Base-by-base conservation (phyloP, 2,329 filamentous ascomycete species). In the Chrysoporthe puriensis region DNA sequence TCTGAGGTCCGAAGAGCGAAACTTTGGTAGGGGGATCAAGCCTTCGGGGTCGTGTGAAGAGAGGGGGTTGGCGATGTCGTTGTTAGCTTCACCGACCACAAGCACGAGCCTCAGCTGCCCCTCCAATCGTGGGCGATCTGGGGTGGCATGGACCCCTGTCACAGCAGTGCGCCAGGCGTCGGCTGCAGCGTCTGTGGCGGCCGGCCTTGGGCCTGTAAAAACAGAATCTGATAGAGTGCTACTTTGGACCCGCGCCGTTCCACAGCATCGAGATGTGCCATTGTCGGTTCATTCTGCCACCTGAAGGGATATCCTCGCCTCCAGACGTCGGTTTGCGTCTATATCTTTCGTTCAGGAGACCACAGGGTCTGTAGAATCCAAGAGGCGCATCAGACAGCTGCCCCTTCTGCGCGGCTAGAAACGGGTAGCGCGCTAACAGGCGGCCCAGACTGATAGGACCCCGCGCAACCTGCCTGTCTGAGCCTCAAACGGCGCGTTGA, bases 71-170 rank as follows among this genome's bases (percentile, higher is more conserved):
- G 34, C 57, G 48, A 46, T 58, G 56, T 66, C 14, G 64, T 63
- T 63, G 67, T 66, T 69, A 69, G 64, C 64, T 62, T 67, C 68
- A 69, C 64, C 64, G 68, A 67, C 68, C 61, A 64, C 66, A 44
- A 46, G 64, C 36, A 54, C 48, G 50, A 58, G 50, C 64, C 67
- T 66, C 67, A 63, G 59, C 62, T 67, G 67, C 67, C 68, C 68
- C 68, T 69, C 68, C 67, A 67, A 66, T 67, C 56, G 54, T 66
- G 62, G 61, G 65, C 50, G 32, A 36, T 50, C 59, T 59, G 7
- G 48, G 48, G 21, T 42, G 32, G 46, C 34, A 56, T 44, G 13
- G 4, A 62, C 63, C 67, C 68, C 62, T 67, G 68, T 67, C 64
- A 59, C 64, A 62, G 40, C 63, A 62, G 48, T 44, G 46, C 48